Evolutionary conservation across 305 asterid species (phyloP).

Genomic region (Solanum aculeatissimum): DNA sequence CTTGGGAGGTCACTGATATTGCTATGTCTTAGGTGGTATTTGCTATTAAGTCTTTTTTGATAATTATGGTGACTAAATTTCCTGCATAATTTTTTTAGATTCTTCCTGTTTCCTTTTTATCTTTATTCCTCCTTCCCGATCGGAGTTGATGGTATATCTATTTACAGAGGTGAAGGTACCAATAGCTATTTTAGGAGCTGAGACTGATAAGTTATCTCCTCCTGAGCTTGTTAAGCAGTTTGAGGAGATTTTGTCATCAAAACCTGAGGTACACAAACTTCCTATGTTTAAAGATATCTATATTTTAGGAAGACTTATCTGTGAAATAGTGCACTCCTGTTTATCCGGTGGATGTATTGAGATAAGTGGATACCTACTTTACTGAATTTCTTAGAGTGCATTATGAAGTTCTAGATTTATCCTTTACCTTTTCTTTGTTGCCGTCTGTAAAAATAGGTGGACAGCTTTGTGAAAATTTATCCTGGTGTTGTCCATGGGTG

Average conservation of each 20-base stretch:
- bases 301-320: background rate
- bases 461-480: conserved; percentile 31
- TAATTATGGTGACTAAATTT: background rate
- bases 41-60: background rate
- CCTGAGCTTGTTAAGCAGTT: conserved; percentile 29
- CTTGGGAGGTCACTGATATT: background rate
- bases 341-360: background rate
- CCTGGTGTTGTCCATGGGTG: conserved; percentile 39
- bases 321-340: background rate
- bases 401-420: background rate
- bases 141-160: background rate
- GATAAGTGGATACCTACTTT: background rate
- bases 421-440: background rate
- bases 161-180: conserved; percentile 24
- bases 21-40: background rate
- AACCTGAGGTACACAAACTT: conserved; percentile 20
- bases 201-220: conserved; percentile 20
- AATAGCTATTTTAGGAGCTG: conserved; percentile 34
- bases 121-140: background rate
- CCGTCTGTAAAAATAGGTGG: conserved; percentile 13
- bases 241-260: conserved; percentile 31
- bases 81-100: background rate
- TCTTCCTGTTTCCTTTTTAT: background rate
- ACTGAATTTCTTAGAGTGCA: background rate
- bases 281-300: background rate